Evolutionary conservation across 148 eudicot genomes (phyloP), one percentile per base, ranked within the genome.

Genomic region (Camellia sinensis): DNA sequence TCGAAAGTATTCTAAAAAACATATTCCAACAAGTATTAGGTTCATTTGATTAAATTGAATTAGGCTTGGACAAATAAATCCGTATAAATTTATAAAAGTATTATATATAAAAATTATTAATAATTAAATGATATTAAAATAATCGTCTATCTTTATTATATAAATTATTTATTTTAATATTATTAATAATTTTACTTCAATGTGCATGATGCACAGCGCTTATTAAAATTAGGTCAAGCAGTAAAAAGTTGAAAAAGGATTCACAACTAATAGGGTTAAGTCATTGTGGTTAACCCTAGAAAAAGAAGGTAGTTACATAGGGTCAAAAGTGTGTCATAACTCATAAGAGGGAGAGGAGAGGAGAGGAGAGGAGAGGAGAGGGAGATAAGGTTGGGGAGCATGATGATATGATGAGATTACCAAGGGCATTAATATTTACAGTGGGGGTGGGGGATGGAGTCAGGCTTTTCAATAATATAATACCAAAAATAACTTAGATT

Each of bases 391-490:
- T 57, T 29, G 59, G 59, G 22, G 71, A 6, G 52, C 81, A 71
- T 79, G 65, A 71, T 71, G 71, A 45, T 60, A 41, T 1, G 14
- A 78, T 68, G 74, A 71, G 66, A 78, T 78, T 78, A 69, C 74
- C 74, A 21, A 68, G 81, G 11, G 54, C 45, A 67, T 78, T 70
- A 56, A 78, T 78, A 67, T 78, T 78, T 63, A 54, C 60, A 46
- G 59, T 69, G 62, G 46, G 61, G 59, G 46, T 46, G 61, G 61
- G 80, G 63, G 46, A 54, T 63, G 40, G 68, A 62, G 67, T 66
- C 63, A 67, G 81, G 75, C 67, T 80, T 73, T 63, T 29, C 8
- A n/a, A 60, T 56, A 57, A 37, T 7, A 37, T 56, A 67, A 43
- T 17, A 13, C 10, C 2, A 45, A 65, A 13, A 65, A 19, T 11